A percentile compares a stretch with the other conserved stretches of the same genome.
phyloP scores from a whole-genome alignment of 2,329 filamentous ascomycete species.

The Daldinia sp. region DNA sequence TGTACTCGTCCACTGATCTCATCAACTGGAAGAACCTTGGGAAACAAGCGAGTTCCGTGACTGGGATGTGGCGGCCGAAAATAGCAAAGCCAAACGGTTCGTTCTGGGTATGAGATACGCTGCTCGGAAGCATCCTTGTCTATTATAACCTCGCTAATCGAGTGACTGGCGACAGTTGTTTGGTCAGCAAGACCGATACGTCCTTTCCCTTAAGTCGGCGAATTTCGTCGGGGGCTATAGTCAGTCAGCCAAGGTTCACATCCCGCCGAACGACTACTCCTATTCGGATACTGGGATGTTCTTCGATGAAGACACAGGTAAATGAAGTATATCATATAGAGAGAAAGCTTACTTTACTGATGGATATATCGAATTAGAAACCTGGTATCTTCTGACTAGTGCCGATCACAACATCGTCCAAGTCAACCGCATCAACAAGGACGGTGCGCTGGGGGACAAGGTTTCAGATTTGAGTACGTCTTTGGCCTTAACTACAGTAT shows the following conservation, averaged over 20 bases:
- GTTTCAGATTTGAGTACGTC: constrained; percentile 47
- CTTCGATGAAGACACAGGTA: constrained; percentile 49
- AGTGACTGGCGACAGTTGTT: constrained; percentile 49
- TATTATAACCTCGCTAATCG: constrained; percentile 5
- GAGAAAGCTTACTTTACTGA: constrained; percentile 13
- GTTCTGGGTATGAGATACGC: constrained; percentile 51
- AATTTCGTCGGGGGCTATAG: constrained; percentile 51
- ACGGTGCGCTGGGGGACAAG: constrained; percentile 53
- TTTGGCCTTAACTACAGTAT: neutral
- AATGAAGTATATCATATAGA: neutral
- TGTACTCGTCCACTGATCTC: constrained; percentile 57
- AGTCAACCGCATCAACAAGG: constrained; percentile 55
- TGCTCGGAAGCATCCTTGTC: neutral
- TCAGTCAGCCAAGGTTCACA: constrained; percentile 51
- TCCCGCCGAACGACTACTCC: constrained; percentile 55
- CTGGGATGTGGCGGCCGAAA: constrained; percentile 57
- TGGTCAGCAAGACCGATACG: constrained; percentile 56
- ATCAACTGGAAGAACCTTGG: constrained; percentile 57
- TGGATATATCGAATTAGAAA: constrained; percentile 39
- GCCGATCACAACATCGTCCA: constrained; percentile 58
- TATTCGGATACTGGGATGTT: constrained; percentile 59
- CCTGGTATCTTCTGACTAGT: constrained; percentile 56
- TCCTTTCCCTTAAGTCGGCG: constrained; percentile 53
- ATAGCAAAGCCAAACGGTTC: constrained; percentile 56
- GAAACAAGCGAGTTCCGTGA: constrained; percentile 50